Conservation (phyloP, 2,329 filamentous ascomycete genomes). For the Alternaria burnsii region DNA sequence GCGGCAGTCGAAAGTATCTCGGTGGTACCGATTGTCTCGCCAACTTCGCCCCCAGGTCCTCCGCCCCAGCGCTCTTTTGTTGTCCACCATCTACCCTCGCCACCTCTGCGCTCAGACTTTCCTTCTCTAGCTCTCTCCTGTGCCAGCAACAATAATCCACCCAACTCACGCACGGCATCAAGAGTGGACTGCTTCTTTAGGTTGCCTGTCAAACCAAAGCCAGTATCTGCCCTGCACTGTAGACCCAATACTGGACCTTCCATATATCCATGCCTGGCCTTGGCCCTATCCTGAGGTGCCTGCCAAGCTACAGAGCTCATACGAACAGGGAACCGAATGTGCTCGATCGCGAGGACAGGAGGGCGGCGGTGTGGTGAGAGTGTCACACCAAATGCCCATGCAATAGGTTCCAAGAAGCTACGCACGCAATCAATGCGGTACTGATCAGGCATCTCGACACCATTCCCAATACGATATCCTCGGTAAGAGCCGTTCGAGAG, state of each 20-base stretch:
- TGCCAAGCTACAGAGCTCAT: conserved; percentile 64
- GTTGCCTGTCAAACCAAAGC: conserved; percentile 56
- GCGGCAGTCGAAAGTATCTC: conserved; percentile 37
- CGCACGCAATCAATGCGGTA: conserved; percentile 65
- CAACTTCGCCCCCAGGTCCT: conserved; percentile 57
- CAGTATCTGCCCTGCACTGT: conserved; percentile 64
- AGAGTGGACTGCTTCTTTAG: conserved; percentile 50
- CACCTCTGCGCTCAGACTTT: conserved; percentile 57
- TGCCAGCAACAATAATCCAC: conserved; percentile 64
- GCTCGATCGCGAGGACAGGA: conserved; percentile 58
- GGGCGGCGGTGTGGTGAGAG: conserved; percentile 57
- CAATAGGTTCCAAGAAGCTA: conserved; percentile 65
- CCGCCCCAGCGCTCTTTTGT: conserved; percentile 65
- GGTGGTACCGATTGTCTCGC: conserved; percentile 39
- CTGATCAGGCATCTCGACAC: conserved; percentile 66
- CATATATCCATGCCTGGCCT: conserved; percentile 63
- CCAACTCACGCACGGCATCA: conserved; percentile 66
- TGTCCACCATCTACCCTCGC: conserved; percentile 69
- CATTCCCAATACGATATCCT: conserved; percentile 66
- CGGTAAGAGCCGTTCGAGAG: conserved; percentile 58
- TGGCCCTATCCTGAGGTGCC: conserved; percentile 60
- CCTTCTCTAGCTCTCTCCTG: conserved; percentile 69
- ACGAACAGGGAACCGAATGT: conserved; percentile 64
- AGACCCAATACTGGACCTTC: conserved; percentile 67
- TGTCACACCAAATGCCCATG: conserved; percentile 66